phyloP scores from a whole-genome alignment of 78 protist genomes.

The Dictyostelium capitatum region DNA sequence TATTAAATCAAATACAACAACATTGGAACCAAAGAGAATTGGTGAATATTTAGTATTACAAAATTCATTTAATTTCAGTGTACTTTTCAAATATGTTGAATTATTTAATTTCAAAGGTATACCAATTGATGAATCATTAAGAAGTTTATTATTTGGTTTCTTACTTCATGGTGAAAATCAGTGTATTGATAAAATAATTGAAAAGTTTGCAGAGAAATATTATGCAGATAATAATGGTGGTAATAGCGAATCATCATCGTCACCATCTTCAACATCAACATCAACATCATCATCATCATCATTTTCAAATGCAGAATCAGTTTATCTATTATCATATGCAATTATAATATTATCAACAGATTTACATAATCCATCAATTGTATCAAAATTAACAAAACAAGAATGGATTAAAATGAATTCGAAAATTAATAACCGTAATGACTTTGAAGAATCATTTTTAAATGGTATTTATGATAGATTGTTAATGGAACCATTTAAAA shows the following conservation, averaged over 20 bases:
- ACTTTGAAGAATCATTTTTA: conserved; percentile 41
- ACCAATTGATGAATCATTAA: conserved; percentile 91
- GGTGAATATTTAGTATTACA: conserved; percentile 95
- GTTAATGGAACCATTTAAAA: conserved; percentile 11
- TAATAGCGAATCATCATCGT: background rate
- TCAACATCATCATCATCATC: background rate
- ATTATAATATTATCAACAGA: conserved; percentile 63
- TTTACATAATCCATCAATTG: conserved; percentile 55
- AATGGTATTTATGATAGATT: conserved; percentile 51
- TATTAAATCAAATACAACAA: conserved; percentile 58
- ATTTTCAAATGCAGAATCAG: conserved; percentile 54
- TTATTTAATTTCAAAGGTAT: conserved; percentile 75
- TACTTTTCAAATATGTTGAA: conserved; percentile 94
- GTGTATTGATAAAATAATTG: conserved; percentile 97
- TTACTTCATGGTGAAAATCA: conserved; percentile 97
- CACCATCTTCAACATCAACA: conserved; percentile 8
- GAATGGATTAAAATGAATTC: conserved; percentile 75
- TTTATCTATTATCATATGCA: conserved; percentile 52
- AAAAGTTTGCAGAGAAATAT: conserved; percentile 96
- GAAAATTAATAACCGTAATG: conserved; percentile 41
- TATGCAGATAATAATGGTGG: conserved; percentile 50
- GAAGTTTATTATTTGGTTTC: conserved; percentile 88
- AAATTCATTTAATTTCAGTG: conserved; percentile 74
- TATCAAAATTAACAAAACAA: conserved; percentile 22
- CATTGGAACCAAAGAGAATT: conserved; percentile 88